Percentiles rank a stretch among this genome's conserved stretches.
These are phyloP conservation scores for Fusarium papillatum DNA, from an alignment of 2,329 filamentous ascomycete genomes.

Conservation along the genomic window DNA sequence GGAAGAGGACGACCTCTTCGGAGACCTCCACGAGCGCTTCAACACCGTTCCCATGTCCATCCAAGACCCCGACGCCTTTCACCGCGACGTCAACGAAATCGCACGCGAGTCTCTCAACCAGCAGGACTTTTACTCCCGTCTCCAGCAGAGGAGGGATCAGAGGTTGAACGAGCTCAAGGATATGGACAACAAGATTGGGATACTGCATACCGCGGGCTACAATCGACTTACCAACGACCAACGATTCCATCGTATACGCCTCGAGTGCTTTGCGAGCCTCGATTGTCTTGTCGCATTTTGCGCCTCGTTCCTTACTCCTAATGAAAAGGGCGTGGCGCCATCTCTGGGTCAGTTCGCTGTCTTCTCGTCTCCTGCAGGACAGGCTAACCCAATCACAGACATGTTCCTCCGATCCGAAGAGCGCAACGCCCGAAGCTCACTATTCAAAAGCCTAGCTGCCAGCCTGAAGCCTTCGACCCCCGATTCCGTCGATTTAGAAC, in stretches of 20 bases:
- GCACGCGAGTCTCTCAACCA: not conserved
- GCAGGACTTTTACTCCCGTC: not conserved
- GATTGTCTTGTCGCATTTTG: not conserved
- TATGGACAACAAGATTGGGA: not conserved
- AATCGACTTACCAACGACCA: not conserved
- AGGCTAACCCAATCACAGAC: not conserved
- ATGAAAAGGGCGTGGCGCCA: not conserved
- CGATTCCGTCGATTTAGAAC: not conserved
- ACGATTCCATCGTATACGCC: not conserved
- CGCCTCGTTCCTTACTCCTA: not conserved
- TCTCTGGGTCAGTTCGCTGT: not conserved
- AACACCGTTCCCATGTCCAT: slow-evolving; percentile 7
- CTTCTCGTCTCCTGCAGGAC: accelerated
- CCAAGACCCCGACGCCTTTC: slow-evolving; percentile 2
- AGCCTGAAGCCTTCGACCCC: not conserved
- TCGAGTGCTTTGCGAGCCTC: not conserved
- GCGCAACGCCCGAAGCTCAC: not conserved
- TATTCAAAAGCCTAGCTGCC: not conserved
- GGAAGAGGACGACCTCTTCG: not conserved
- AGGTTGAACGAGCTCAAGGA: not conserved
- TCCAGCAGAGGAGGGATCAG: not conserved
- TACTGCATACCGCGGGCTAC: not conserved
- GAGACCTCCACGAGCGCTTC: slow-evolving; percentile 2
- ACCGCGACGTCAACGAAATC: not conserved
- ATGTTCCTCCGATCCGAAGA: not conserved